Percentiles rank a stretch among this genome's conserved stretches.
phyloP scores from a whole-genome alignment of 2,329 filamentous ascomycete species.

The Pseudogymnoascus sp. region DNA sequence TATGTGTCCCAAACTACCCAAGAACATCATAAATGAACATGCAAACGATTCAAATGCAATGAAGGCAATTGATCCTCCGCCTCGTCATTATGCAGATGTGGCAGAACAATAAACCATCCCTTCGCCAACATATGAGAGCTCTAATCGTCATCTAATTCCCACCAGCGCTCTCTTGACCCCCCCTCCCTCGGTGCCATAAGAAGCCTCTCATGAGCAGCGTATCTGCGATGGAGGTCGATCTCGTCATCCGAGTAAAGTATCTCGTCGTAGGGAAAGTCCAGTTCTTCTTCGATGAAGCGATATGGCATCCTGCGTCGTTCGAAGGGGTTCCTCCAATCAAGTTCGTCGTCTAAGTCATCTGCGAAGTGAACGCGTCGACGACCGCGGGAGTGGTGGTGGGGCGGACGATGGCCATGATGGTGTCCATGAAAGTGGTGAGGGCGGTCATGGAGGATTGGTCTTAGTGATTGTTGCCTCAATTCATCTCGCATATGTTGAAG shows the following conservation, averaged over 20 bases:
- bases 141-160: constrained; percentile 8
- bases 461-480: background rate
- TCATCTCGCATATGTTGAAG: background rate
- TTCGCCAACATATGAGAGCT: background rate
- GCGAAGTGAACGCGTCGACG: background rate
- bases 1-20: background rate
- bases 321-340: background rate
- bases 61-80: background rate
- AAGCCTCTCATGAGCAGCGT: background rate
- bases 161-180: background rate
- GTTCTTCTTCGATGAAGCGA: background rate
- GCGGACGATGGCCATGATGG: background rate
- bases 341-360: background rate
- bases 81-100: background rate
- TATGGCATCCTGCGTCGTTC: constrained; percentile 5
- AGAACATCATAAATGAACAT: background rate
- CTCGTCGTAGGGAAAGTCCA: constrained; percentile 3
- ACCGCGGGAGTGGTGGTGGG: background rate
- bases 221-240: background rate
- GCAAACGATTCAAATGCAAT: background rate
- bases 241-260: background rate
- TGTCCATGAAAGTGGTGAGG: background rate
- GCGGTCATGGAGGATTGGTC: background rate
- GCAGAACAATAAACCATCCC: background rate
- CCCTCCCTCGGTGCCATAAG: constrained; percentile 2